Evolutionary conservation across 805 yeast genomes (phyloP), one percentile per base, ranked within the genome.

Genomic region (Starmera quercuum): DNA sequence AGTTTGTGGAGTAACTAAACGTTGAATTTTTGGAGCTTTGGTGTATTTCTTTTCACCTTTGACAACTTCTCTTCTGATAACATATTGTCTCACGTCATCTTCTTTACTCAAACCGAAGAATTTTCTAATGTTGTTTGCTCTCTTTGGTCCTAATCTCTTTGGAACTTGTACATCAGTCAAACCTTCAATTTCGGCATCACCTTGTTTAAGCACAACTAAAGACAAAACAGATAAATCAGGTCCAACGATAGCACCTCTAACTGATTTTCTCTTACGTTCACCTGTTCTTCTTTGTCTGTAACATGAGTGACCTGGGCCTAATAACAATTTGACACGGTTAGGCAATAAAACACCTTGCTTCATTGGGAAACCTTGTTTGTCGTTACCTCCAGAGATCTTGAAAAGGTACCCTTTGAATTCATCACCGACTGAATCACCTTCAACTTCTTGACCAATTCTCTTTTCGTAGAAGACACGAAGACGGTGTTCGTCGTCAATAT

Each of bases 311-410:
- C 90, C 95, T 73, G 86, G 80, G 56, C 95, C 69, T 65, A 92
- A 77, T 66, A 92, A 79, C 61, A 92, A 80, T 69, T 84, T 87
- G 59, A 92, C 97, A 82, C 98, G 94, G 81, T 94, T 87, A 73
- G 98, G 97, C 78, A 86, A 92, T 80, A 92, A 75, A 53, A 92
- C 98, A 83, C 98, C 98, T 75, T 94, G 98, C 75, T 88, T 92
- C 98, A 94, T 92, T 75, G 98, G 97, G 96, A 92, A 92, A 77
- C 98, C 98, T 78, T 92, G 98, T 77, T 92, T 92, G 78, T 92
- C 98, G 83, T 92, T 92, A 82, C 98, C 98, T 67, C 98, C 98
- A 59, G 97, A 73, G 70, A 92, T 88, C 78, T 83, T 94, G 84
- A 92, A 88, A 65, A 86, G 70, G 87, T 92, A 92, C 64, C 98